Percentiles rank a stretch among this genome's conserved stretches.
These are phyloP conservation scores for Acanthamoeba lenticulata DNA, from an alignment of 208 protist genomes.

Conservation along the genomic window DNA sequence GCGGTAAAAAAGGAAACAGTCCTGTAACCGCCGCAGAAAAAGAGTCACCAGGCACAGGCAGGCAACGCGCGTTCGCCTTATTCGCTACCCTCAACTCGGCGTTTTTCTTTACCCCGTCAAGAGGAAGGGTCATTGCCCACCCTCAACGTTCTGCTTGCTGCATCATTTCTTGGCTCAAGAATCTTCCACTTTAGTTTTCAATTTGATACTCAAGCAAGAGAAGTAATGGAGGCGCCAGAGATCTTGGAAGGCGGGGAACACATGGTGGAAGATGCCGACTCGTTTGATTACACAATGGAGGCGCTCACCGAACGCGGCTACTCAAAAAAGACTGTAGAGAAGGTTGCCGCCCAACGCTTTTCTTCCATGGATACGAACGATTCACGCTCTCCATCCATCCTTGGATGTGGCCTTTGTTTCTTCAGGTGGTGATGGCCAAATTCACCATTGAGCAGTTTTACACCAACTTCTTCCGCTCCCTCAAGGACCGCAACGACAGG, in stretches of 20 bases:
- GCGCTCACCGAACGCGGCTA: background rate
- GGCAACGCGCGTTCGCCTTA: too few species aligned
- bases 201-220: background rate
- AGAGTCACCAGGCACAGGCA: too few species aligned
- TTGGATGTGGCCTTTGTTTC: background rate
- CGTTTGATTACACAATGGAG: constrained; percentile 3
- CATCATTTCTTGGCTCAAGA: too few species aligned
- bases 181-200: too few species aligned
- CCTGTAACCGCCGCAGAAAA: too few species aligned
- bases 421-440: constrained; percentile 39
- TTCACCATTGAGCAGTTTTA: constrained; percentile 59
- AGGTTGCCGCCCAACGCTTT: background rate
- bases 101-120: too few species aligned
- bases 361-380: background rate
- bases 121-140: too few species aligned
- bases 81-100: too few species aligned
- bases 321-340: constrained; percentile 33
- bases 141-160: too few species aligned
- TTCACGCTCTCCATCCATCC: background rate
- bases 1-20: too few species aligned
- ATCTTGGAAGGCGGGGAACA: background rate
- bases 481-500: constrained; percentile 42
- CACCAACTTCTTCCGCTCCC: constrained; percentile 57
- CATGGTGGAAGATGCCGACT: constrained; percentile 32
- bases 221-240: background rate